phyloP scores from a whole-genome alignment of 352 stramenopile species.

The Pythium volutum region DNA sequence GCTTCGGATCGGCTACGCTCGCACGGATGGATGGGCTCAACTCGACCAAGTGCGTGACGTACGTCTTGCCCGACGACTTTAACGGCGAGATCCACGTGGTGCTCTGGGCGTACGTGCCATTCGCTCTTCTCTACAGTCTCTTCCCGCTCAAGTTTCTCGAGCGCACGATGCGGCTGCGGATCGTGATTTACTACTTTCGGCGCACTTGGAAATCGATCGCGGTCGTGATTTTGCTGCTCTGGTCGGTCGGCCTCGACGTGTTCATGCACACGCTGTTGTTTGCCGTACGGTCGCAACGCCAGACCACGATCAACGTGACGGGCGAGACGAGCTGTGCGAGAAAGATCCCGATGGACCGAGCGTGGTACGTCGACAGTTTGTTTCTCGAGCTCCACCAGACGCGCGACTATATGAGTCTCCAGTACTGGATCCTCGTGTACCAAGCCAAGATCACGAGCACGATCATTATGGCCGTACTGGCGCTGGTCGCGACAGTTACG shows the following conservation, averaged over 20 bases:
- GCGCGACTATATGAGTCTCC: conserved; percentile 39
- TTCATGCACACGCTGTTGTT: conserved; percentile 61
- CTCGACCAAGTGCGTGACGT: conserved; percentile 17
- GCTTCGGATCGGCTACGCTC: conserved; percentile 9
- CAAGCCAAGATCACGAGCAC: conserved; percentile 61
- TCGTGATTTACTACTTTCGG: conserved; percentile 74
- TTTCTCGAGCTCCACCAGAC: conserved; percentile 28
- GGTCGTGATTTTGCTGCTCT: conserved; percentile 62
- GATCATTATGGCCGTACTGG: conserved; percentile 62
- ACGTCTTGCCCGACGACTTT: conserved; percentile 21
- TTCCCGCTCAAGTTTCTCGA: conserved; percentile 71
- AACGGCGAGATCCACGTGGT: conserved; percentile 20
- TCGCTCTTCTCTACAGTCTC: conserved; percentile 56
- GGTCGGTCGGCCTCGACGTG: conserved; percentile 58
- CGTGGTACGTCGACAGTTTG: conserved; percentile 49
- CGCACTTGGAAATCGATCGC: conserved; percentile 72
- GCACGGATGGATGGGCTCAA: conserved; percentile 3
- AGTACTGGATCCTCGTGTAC: conserved; percentile 65
- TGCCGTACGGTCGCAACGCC: conserved; percentile 33
- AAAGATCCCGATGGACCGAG: conserved; percentile 34
- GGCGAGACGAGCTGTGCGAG: conserved; percentile 41
- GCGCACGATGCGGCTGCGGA: conserved; percentile 57
- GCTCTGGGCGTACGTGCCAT: conserved; percentile 61
- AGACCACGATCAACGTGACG: conserved; percentile 34
- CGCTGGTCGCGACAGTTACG: conserved; percentile 48